phyloP scores from a whole-genome alignment of 305 asterid genomes.

The Ruellia speciosa region DNA sequence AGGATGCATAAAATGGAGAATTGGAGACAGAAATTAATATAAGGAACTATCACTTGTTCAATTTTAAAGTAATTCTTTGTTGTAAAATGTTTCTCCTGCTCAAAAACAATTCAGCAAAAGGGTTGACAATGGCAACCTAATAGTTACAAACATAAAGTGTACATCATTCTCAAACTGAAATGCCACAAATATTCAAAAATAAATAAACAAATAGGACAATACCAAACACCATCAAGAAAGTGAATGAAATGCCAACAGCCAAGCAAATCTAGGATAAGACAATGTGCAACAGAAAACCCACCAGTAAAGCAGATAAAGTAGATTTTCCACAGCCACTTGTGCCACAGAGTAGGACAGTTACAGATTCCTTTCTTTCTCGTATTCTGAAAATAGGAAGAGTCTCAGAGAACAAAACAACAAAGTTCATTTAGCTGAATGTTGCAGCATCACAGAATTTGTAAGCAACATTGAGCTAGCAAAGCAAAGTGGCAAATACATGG shows the following conservation, averaged over 20 bases:
- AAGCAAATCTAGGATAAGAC: not conserved
- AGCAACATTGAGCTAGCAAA: not conserved
- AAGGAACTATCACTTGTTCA: not conserved
- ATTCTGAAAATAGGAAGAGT: conserved; percentile 37
- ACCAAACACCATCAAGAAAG: not conserved
- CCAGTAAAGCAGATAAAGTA: conserved; percentile 81
- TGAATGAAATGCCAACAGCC: not conserved
- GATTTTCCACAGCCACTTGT: conserved; percentile 96
- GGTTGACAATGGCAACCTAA: not conserved
- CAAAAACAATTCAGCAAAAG: not conserved
- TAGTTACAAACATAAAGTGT: not conserved
- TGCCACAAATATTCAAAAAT: not conserved
- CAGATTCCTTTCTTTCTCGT: conserved; percentile 85
- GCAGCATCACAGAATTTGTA: not conserved
- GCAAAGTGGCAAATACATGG: too few species aligned
- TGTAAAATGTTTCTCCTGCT: not conserved
- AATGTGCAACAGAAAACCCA: conserved; percentile 27
- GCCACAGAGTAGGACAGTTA: conserved; percentile 84
- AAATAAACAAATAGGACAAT: not conserved
- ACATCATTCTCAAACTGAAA: not conserved
- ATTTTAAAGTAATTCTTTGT: not conserved
- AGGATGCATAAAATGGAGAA: too few species aligned
- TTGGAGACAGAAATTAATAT: too few species aligned
- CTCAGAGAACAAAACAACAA: not conserved
- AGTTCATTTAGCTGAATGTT: not conserved